These are phyloP conservation scores for Mycena vitilis DNA, from an alignment of 768 basidiomycete species.

Conservation along the genomic window DNA sequence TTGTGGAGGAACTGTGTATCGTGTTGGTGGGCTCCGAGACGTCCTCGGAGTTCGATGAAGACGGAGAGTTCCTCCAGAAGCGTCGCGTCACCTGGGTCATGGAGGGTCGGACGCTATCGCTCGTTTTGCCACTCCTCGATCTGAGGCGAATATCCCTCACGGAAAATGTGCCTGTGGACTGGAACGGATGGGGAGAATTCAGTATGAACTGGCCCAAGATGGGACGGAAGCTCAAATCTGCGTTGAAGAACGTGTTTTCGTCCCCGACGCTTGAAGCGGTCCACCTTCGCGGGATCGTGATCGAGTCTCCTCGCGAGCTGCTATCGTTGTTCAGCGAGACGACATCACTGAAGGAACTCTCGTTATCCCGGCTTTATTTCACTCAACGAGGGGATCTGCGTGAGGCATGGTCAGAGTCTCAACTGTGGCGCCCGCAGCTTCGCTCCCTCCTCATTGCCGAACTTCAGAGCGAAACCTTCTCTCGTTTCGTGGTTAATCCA, in stretches of 20 bases:
- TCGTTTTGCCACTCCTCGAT: slow-evolving; percentile 12
- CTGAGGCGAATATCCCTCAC: slow-evolving; percentile 10
- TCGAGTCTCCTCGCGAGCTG: slow-evolving; percentile 14
- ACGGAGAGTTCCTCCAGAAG: background rate
- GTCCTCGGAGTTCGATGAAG: background rate
- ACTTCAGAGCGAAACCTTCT: background rate
- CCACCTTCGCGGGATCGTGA: slow-evolving; percentile 19
- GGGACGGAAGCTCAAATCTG: slow-evolving; percentile 1
- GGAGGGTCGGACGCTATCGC: background rate
- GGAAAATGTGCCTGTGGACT: background rate
- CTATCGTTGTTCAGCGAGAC: slow-evolving; percentile 23
- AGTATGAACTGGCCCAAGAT: slow-evolving; percentile 16
- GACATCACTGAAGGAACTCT: slow-evolving; percentile 4
- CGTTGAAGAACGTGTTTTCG: slow-evolving; percentile 1
- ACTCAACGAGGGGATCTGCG: background rate
- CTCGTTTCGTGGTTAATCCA: background rate
- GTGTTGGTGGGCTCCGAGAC: slow-evolving; percentile 18
- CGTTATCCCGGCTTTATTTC: slow-evolving; percentile 17
- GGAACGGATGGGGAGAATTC: background rate
- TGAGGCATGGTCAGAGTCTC: slow-evolving; percentile 1
- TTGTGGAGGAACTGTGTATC: slow-evolving; percentile 7
- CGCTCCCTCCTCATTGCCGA: background rate
- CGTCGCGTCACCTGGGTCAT: slow-evolving; percentile 4
- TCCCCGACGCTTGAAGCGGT: slow-evolving; percentile 3
- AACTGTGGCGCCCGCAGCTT: background rate